phyloP scores from a whole-genome alignment of 345 rosid genomes.

The Salix brachista region DNA sequence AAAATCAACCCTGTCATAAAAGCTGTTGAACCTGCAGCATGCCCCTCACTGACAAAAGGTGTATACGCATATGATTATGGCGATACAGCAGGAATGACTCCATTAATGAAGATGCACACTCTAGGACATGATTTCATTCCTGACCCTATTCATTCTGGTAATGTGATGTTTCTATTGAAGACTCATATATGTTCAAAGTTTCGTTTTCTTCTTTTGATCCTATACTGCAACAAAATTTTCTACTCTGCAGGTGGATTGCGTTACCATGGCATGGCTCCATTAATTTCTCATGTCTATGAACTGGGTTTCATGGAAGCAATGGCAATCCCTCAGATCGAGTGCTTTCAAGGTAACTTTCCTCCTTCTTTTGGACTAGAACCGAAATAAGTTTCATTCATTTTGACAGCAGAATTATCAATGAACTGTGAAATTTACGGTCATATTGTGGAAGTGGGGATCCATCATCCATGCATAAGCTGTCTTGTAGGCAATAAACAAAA shows the following conservation, averaged over 20 bases:
- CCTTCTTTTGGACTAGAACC: neutral
- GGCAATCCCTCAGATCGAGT: constrained; percentile 74
- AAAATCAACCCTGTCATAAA: constrained; percentile 71
- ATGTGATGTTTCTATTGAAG: neutral
- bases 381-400: neutral
- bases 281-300: constrained; percentile 79
- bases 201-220: constrained; percentile 2
- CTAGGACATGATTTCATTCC: constrained; percentile 96
- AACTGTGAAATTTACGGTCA: neutral
- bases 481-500: neutral
- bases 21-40: constrained; percentile 88
- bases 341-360: constrained; percentile 58
- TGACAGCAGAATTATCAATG: neutral
- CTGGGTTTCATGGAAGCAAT: constrained; percentile 84
- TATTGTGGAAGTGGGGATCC: too few species aligned
- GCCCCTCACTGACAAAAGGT: constrained; percentile 88
- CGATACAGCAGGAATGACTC: constrained; percentile 87
- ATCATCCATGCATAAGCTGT: neutral
- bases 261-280: constrained; percentile 95
- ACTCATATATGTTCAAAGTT: neutral
- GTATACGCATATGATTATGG: constrained; percentile 85
- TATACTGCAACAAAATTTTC: neutral
- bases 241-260: constrained; percentile 68
- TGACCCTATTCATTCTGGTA: constrained; percentile 96
- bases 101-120: constrained; percentile 99